Base-by-base conservation (phyloP, 177 flowering plant genomes). In the Vitis hybrid region DNA sequence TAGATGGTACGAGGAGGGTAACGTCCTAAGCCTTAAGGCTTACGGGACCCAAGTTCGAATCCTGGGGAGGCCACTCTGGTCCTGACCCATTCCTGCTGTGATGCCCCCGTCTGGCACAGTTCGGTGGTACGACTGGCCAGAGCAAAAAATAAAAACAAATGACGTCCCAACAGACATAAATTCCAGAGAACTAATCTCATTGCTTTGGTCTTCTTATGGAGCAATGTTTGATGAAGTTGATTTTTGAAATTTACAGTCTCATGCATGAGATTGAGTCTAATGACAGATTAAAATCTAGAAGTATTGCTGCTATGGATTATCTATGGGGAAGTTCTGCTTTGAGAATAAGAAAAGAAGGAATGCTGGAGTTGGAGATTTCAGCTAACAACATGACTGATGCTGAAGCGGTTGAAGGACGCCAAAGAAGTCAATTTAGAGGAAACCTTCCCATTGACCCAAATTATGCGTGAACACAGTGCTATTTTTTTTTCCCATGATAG, bases 181-280 rank as follows among this genome's bases (percentile, higher is more conserved):
- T 76, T 76, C 81, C 55, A 82, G 73, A 75, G 92, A 90, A 56
- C 73, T 92, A 75, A 70, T 86, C 68, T 75, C 75, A 52, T 76
- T 90, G 78, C 98, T 95, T 73, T 70, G 91, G 77, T 84, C 88
- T 72, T 83, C 91, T 72, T 95, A 92, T 82, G 86, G 94, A 75
- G 97, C 97, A 52, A 91, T 92, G 7, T 73, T 86, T 13, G 75
- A 81, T 80, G 87, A 87, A 72, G 70, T 82, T 70, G 98, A 95
- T 18, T 77, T 55, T 92, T 81, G 95, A 92, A 80, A 84, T 94
- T 21, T 89, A 77, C 72, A 74, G 74, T 65, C 76, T 92, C 52
- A 83, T 94, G 79, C 69, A 54, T 66, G 89, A 87, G 56, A 84
- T 91, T 62, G 88, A 87, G 73, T 76, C 83, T 19, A 57, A 35